Percentiles rank a stretch among this genome's conserved stretches.
Conservation (phyloP, 495 filamentous ascomycete species). For the Penicillium riverlandense region DNA sequence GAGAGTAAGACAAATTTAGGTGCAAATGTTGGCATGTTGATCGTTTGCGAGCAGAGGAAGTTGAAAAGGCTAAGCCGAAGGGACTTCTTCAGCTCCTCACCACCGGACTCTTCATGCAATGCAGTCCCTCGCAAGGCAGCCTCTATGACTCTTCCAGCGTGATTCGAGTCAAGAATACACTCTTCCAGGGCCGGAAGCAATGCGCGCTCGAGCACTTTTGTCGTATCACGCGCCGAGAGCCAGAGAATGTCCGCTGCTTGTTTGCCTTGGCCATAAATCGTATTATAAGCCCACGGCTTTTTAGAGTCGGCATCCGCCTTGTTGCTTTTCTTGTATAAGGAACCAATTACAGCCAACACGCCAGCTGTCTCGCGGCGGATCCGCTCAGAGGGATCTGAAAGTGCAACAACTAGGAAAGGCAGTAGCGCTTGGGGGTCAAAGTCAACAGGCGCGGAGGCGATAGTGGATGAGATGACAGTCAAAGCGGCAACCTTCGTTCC, state of each 20-base stretch:
- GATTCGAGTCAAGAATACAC: slow-evolving; percentile 63
- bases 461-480: slow-evolving; percentile 43
- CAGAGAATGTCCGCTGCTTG: slow-evolving; percentile 45
- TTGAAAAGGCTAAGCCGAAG: slow-evolving; percentile 56
- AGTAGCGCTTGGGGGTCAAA: slow-evolving; percentile 69
- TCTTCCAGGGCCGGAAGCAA: slow-evolving; percentile 72
- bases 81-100: slow-evolving; percentile 56
- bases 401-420: slow-evolving; percentile 66
- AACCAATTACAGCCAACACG: slow-evolving; percentile 42
- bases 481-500: slow-evolving; percentile 62
- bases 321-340: slow-evolving; percentile 40
- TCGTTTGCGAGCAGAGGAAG: slow-evolving; percentile 69
- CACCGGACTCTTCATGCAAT: slow-evolving; percentile 26
- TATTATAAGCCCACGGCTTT: slow-evolving; percentile 44
- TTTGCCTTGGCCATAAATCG: slow-evolving; percentile 49
- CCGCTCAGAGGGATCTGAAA: slow-evolving; percentile 64
- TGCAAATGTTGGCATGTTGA: slow-evolving; percentile 54
- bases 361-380: slow-evolving; percentile 70
- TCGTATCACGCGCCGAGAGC: slow-evolving; percentile 49
- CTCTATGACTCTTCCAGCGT: slow-evolving; percentile 55
- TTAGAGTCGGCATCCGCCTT: slow-evolving; percentile 19
- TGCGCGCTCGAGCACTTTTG: slow-evolving; percentile 54
- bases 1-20: slow-evolving; percentile 63
- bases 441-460: slow-evolving; percentile 43
- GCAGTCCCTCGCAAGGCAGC: slow-evolving; percentile 43